These are phyloP conservation scores for Penicillium argentinense DNA, from an alignment of 495 filamentous ascomycete species.

Conservation along the genomic window DNA sequence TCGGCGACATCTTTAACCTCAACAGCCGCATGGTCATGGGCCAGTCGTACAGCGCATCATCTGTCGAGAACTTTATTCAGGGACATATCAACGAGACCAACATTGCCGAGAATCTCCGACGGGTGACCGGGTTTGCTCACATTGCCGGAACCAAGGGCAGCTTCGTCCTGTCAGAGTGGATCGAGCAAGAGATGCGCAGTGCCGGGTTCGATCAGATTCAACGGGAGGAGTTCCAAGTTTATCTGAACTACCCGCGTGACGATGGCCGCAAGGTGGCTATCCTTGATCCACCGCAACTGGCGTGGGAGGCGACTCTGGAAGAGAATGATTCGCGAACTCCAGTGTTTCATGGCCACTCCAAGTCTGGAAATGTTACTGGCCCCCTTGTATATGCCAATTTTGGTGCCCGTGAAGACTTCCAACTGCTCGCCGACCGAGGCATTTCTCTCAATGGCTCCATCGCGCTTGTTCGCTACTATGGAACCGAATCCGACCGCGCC, in stretches of 20 bases:
- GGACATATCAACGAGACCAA: slow-evolving; percentile 61
- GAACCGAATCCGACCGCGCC: slow-evolving; percentile 66
- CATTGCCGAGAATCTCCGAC: slow-evolving; percentile 69
- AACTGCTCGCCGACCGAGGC: slow-evolving; percentile 64
- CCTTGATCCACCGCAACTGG: slow-evolving; percentile 63
- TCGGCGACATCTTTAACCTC: slow-evolving; percentile 71
- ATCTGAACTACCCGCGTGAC: slow-evolving; percentile 83
- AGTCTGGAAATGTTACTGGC: slow-evolving; percentile 83
- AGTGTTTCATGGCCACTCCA: slow-evolving; percentile 87
- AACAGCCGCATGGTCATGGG: slow-evolving; percentile 43
- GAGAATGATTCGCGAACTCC: slow-evolving; percentile 68
- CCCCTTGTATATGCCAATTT: slow-evolving; percentile 95
- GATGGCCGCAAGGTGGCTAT: slow-evolving; percentile 81
- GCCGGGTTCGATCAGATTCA: slow-evolving; percentile 70
- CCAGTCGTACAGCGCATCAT: slow-evolving; percentile 53
- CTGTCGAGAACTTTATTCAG: slow-evolving; percentile 69
- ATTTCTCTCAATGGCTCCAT: slow-evolving; percentile 78
- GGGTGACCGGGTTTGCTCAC: slow-evolving; percentile 78
- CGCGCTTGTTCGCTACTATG: slow-evolving; percentile 77
- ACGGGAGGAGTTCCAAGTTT: slow-evolving; percentile 78
- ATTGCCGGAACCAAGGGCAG: slow-evolving; percentile 90
- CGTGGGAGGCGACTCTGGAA: slow-evolving; percentile 84
- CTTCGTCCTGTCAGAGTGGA: slow-evolving; percentile 75
- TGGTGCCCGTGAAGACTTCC: slow-evolving; percentile 81
- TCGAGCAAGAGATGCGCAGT: slow-evolving; percentile 68